Evolutionary conservation across 2,329 filamentous ascomycete genomes (phyloP).

Genomic region (Rutstroemia sp.): DNA sequence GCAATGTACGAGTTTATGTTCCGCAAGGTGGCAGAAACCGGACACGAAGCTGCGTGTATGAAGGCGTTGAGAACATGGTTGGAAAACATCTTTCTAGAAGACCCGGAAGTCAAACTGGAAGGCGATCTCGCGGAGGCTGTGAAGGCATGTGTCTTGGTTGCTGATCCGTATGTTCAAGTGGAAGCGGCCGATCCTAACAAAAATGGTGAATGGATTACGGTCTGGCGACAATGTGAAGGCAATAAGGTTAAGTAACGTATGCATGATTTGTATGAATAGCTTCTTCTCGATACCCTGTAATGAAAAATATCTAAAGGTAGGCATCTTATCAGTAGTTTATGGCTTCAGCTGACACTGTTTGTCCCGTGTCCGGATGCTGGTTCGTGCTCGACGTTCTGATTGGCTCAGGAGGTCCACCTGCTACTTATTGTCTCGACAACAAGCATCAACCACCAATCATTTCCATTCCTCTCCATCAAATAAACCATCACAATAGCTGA

Average conservation of each 20-base stretch:
- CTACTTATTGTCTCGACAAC: background rate
- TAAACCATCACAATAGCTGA: background rate
- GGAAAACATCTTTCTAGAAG: constrained; percentile 52
- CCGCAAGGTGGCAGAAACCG: constrained; percentile 37
- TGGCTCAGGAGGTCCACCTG: background rate
- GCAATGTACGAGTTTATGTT: constrained; percentile 50
- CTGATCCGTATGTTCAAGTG: constrained; percentile 37
- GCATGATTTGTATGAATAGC: background rate
- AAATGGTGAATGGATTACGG: constrained; percentile 14
- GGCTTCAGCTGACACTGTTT: background rate
- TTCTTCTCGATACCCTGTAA: background rate
- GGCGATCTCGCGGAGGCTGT: constrained; percentile 40
- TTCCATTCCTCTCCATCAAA: too few relatives aligned
- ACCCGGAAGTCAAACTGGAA: constrained; percentile 39
- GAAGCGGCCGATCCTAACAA: constrained; percentile 11
- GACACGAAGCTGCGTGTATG: constrained; percentile 37
- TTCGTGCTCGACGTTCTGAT: background rate
- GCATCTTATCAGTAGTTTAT: background rate
- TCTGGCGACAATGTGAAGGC: constrained; percentile 15
- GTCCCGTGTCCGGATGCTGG: background rate
- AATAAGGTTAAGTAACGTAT: background rate
- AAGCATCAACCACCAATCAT: background rate
- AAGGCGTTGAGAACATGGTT: constrained; percentile 45
- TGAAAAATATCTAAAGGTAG: background rate
- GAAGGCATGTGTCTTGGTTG: constrained; percentile 46